Conservation (phyloP, 805 yeast genomes). For the Wickerhamiella shivajii region DNA sequence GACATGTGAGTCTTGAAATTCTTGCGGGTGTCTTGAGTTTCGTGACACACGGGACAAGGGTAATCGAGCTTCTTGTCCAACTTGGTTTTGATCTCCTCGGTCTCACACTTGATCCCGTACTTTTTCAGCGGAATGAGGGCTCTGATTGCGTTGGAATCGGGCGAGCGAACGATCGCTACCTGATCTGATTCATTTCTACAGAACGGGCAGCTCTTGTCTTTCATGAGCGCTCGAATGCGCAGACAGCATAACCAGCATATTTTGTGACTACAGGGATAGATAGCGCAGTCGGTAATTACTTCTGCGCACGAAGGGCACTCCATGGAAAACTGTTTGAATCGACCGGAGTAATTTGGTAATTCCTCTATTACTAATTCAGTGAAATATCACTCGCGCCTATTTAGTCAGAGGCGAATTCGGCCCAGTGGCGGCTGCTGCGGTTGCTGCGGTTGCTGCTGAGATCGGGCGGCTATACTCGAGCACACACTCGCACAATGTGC, state of each 20-base stretch:
- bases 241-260: constrained; percentile 75
- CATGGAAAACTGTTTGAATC: too few species aligned
- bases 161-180: constrained; percentile 37
- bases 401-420: too few species aligned
- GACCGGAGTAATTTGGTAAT: too few species aligned
- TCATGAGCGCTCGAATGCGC: constrained; percentile 67
- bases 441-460: too few species aligned
- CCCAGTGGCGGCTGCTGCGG: too few species aligned
- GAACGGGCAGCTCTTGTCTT: constrained; percentile 59
- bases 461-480: too few species aligned
- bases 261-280: constrained; percentile 71
- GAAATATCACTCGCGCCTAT: too few species aligned
- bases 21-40: constrained; percentile 31
- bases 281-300: constrained; percentile 42
- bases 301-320: too few species aligned
- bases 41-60: constrained; percentile 23
- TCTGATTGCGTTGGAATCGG: constrained; percentile 28
- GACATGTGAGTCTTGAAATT: constrained; percentile 51
- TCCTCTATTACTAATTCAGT: too few species aligned
- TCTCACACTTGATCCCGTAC: constrained; percentile 46
- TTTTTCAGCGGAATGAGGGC: constrained; percentile 26
- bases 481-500: too few species aligned
- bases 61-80: constrained; percentile 39
- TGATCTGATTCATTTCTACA: constrained; percentile 60
- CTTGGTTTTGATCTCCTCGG: constrained; percentile 32